phyloP scores from a whole-genome alignment of 768 basidiomycete genomes.

The Suillus spraguei region DNA sequence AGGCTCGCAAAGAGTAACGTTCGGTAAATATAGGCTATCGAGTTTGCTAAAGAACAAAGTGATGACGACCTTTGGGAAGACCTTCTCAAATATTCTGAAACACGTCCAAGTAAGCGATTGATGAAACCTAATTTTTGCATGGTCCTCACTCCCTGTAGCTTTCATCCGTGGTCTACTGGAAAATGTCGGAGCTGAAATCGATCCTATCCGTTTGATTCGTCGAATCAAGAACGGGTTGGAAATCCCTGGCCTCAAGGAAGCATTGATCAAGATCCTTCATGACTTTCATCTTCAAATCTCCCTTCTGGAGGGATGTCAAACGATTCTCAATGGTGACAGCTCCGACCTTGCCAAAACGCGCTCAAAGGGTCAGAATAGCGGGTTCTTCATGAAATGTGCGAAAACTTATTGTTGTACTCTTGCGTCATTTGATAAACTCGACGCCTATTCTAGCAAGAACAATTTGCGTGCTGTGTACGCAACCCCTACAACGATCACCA shows the following conservation, averaged over 20 bases:
- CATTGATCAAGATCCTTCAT: conserved; percentile 94
- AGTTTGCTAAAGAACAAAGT: conserved; percentile 96
- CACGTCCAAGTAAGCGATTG: conserved; percentile 68
- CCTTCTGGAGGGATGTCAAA: conserved; percentile 88
- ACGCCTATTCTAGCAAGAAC: conserved; percentile 49
- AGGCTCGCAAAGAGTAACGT: conserved; percentile 8
- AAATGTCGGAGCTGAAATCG: conserved; percentile 95
- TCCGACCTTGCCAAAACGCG: conserved; percentile 67
- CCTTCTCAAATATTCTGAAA: conserved; percentile 91
- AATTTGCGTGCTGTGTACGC: conserved; percentile 67
- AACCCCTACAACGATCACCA: conserved; percentile 57
- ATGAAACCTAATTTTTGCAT: background rate
- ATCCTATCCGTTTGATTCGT: conserved; percentile 91
- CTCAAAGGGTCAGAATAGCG: conserved; percentile 75
- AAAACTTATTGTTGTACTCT: conserved; percentile 15
- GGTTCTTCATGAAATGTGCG: conserved; percentile 77
- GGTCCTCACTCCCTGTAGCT: conserved; percentile 42
- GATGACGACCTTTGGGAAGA: conserved; percentile 99
- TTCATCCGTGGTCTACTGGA: conserved; percentile 96
- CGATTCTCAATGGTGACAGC: conserved; percentile 84
- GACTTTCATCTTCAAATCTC: conserved; percentile 96
- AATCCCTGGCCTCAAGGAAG: conserved; percentile 92
- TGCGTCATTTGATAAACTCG: conserved; percentile 1
- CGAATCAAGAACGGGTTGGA: conserved; percentile 96
- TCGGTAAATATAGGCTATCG: conserved; percentile 70